Conservation (phyloP, 1,284 basidiomycete species). For the Sphaerobolus stellatus region DNA sequence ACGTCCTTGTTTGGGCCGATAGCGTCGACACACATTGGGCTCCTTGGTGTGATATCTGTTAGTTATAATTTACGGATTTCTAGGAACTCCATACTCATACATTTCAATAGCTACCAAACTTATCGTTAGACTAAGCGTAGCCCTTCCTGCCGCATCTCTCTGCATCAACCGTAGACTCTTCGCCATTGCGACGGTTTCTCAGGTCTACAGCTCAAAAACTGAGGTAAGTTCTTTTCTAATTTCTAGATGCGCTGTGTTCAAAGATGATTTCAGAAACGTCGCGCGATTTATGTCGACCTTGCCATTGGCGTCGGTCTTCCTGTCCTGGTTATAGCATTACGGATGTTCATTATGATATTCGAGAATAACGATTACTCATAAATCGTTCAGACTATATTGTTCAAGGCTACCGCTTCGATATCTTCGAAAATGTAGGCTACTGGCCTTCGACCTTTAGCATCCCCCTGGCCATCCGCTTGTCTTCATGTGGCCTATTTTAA, state of each 20-base stretch:
- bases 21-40: constrained; percentile 44
- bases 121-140: constrained; percentile 35
- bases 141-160: constrained; percentile 40
- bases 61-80: constrained; percentile 22
- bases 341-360: constrained; percentile 17
- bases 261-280: too few species aligned
- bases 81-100: not conserved
- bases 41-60: constrained; percentile 71
- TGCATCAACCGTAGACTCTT: constrained; percentile 49
- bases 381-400: constrained; percentile 33
- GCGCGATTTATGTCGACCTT: too few species aligned
- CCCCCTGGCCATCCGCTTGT: constrained; percentile 22
- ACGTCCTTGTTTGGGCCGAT: too few species aligned
- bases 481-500: constrained; percentile 20
- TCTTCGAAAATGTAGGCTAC: constrained; percentile 60
- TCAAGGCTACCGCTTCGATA: constrained; percentile 51
- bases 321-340: constrained; percentile 27
- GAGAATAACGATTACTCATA: constrained; percentile 30
- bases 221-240: constrained; percentile 36
- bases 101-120: constrained; percentile 32
- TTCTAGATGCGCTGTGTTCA: too few species aligned
- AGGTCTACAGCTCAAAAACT: constrained; percentile 27
- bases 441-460: constrained; percentile 36
- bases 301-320: constrained; percentile 55
- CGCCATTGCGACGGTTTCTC: constrained; percentile 35